These are phyloP conservation scores for Thuidium tamariscinum DNA, from an alignment of 225 moss, liverwort and hornwort species.

Conservation along the genomic window DNA sequence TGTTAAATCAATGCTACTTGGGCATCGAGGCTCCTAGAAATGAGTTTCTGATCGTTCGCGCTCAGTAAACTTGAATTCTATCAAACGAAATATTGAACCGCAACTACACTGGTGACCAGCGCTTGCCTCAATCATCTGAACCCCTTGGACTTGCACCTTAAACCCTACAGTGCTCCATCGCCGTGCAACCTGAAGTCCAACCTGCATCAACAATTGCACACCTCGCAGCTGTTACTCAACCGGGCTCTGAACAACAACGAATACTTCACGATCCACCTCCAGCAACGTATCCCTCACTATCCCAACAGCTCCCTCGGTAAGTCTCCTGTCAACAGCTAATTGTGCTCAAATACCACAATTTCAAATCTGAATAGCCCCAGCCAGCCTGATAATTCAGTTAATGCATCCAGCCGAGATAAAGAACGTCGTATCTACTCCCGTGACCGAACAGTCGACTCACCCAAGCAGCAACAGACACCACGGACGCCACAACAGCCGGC, in stretches of 20 bases:
- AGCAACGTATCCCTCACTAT: not conserved
- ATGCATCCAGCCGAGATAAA: not conserved
- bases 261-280: not conserved
- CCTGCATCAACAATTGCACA: not conserved
- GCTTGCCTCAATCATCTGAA: not conserved
- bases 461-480: not conserved
- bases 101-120: not conserved
- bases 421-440: not conserved
- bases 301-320: not conserved
- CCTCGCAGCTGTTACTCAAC: not conserved
- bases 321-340: not conserved
- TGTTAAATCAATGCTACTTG: not conserved
- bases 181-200: not conserved
- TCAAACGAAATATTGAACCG: too few species aligned
- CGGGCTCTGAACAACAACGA: not conserved
- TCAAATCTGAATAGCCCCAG: not conserved
- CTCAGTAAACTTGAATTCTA: not conserved
- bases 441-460: not conserved
- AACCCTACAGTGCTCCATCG: not conserved
- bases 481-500: not conserved
- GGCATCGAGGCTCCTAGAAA: not conserved
- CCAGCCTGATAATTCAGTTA: not conserved
- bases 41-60: not conserved
- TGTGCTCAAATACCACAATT: not conserved
- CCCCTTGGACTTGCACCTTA: not conserved